phyloP scores from a whole-genome alignment of 2,329 filamentous ascomycete species.

The Diaporthe capsici region DNA sequence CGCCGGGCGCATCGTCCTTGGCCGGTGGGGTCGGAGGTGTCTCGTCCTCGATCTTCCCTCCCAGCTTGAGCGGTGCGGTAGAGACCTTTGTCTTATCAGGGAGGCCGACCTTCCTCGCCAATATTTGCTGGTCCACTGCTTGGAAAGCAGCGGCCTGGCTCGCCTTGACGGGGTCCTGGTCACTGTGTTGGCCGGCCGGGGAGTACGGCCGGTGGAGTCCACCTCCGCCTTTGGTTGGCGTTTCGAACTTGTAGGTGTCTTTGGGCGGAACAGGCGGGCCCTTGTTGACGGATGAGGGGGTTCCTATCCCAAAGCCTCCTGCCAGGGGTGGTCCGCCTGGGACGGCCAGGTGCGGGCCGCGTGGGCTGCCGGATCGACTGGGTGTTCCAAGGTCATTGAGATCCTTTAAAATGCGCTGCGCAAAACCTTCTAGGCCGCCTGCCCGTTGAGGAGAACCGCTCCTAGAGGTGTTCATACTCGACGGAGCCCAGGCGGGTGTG shows the following conservation, averaged over 20 bases:
- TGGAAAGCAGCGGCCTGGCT: slow-evolving; percentile 73
- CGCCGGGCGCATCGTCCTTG: slow-evolving; percentile 38
- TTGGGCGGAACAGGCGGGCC: slow-evolving; percentile 57
- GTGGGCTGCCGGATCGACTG: slow-evolving; percentile 64
- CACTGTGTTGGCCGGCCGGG: slow-evolving; percentile 47
- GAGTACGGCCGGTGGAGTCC: slow-evolving; percentile 56
- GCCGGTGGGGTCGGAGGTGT: slow-evolving; percentile 37
- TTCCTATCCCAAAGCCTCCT: slow-evolving; percentile 48
- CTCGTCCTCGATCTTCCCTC: slow-evolving; percentile 50
- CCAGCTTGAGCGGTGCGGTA: slow-evolving; percentile 63
- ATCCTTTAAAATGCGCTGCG: slow-evolving; percentile 74
- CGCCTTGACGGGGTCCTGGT: slow-evolving; percentile 54
- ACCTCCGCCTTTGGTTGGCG: slow-evolving; percentile 50
- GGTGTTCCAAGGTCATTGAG: slow-evolving; percentile 71
- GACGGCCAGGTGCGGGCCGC: slow-evolving; percentile 61
- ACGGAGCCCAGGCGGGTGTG: slow-evolving; percentile 54
- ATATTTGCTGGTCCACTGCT: slow-evolving; percentile 74
- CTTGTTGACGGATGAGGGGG: slow-evolving; percentile 52
- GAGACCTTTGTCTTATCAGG: slow-evolving; percentile 57
- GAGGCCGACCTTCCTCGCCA: slow-evolving; percentile 67
- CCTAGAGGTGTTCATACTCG: slow-evolving; percentile 61
- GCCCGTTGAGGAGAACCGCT: slow-evolving; percentile 66
- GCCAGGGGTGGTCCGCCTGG: slow-evolving; percentile 40
- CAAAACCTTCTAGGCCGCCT: slow-evolving; percentile 71
- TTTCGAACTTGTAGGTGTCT: slow-evolving; percentile 57